These are phyloP conservation scores for Plasmodium fragile DNA, from an alignment of 169 alveolate genomes.

Conservation along the genomic window DNA sequence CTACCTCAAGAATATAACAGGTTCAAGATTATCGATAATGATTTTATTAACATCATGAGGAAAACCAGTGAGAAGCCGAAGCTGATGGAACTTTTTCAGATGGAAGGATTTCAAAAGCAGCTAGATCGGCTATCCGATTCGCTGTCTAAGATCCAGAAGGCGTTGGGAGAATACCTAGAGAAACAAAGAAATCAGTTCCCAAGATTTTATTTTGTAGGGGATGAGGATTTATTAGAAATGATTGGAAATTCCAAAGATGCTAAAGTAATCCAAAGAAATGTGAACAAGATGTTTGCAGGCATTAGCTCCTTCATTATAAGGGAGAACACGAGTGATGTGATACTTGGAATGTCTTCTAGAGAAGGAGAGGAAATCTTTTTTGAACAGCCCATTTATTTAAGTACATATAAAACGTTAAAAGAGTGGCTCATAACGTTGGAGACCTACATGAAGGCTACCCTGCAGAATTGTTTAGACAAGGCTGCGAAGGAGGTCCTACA, in stretches of 20 bases:
- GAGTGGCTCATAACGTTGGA: slow-evolving; percentile 93
- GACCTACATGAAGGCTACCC: slow-evolving; percentile 84
- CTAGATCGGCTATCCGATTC: slow-evolving; percentile 94
- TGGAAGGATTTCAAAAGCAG: slow-evolving; percentile 93
- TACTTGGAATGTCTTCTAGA: slow-evolving; percentile 90
- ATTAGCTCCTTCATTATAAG: slow-evolving; percentile 89
- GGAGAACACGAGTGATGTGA: slow-evolving; percentile 88
- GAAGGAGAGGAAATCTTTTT: slow-evolving; percentile 93
- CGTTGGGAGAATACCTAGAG: slow-evolving; percentile 97
- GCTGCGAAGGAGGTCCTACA: slow-evolving; percentile 89
- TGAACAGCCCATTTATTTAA: slow-evolving; percentile 84
- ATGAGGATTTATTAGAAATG: slow-evolving; percentile 98
- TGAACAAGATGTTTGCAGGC: slow-evolving; percentile 99
- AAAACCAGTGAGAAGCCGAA: slow-evolving; percentile 92
- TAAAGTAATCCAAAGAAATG: slow-evolving; percentile 94
- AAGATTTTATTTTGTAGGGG: slow-evolving; percentile 99
- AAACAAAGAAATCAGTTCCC: slow-evolving; percentile 98
- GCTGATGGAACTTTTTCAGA: slow-evolving; percentile 89
- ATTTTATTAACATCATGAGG: slow-evolving; percentile 94
- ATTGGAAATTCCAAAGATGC: slow-evolving; percentile 98
- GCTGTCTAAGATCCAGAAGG: slow-evolving; percentile 95
- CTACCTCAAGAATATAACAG: slow-evolving; percentile 95
- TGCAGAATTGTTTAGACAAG: slow-evolving; percentile 88
- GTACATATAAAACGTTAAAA: slow-evolving; percentile 90
- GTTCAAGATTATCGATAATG: slow-evolving; percentile 95